A percentile compares a stretch with the other conserved stretches of the same genome.
phyloP scores from a whole-genome alignment of 1,139 yeast genomes.

The Nakaseomyces glabratus region DNA sequence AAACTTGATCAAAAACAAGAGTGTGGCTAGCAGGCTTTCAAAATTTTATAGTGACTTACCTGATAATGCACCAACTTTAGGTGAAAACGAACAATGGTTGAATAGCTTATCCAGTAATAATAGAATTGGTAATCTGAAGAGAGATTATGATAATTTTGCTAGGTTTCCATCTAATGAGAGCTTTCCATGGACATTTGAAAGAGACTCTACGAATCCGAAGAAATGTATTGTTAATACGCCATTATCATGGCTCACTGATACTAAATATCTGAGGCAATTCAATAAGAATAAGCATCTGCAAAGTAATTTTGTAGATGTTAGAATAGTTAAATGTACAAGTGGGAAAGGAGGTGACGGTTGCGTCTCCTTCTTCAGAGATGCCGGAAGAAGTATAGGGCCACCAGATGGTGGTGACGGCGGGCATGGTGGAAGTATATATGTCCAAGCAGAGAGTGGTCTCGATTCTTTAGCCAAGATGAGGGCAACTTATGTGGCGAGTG shows the following conservation, averaged over 20 bases:
- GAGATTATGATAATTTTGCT: conserved; percentile 1
- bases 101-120: conserved; percentile 18
- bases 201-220: conserved; percentile 18
- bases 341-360: conserved; percentile 89
- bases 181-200: conserved; percentile 1
- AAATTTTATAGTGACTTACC: too few species aligned
- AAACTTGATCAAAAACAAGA: too few species aligned
- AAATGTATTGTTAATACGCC: conserved; percentile 32
- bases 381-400: conserved; percentile 79
- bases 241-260: conserved; percentile 32
- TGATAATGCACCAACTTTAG: conserved; percentile 41
- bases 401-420: conserved; percentile 99
- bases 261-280: conserved; percentile 26
- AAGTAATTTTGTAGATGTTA: conserved; percentile 47
- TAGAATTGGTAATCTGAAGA: conserved; percentile 4
- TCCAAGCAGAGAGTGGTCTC: conserved; percentile 66
- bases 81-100: conserved; percentile 42
- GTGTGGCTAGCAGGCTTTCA: too few species aligned
- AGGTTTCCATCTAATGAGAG: background rate
- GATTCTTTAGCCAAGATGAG: conserved; percentile 63
- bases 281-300: conserved; percentile 36
- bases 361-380: conserved; percentile 78
- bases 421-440: conserved; percentile 75
- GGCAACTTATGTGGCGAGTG: conserved; percentile 58
- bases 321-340: conserved; percentile 55